phyloP scores from a whole-genome alignment of 1,284 basidiomycete species.

The Peniophora sp. region DNA sequence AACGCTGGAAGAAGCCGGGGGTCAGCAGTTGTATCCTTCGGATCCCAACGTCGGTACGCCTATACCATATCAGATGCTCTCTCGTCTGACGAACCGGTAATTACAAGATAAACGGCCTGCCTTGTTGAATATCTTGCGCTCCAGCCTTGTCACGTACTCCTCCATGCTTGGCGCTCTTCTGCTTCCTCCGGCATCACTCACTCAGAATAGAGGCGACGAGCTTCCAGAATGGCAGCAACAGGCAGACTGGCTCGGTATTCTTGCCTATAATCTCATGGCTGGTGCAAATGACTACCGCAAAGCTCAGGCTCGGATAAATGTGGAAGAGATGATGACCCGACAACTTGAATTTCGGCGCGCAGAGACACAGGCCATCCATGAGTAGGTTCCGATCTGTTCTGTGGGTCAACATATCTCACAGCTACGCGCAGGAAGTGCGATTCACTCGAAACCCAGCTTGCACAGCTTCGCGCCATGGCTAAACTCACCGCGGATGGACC shows the following conservation, averaged over 20 bases:
- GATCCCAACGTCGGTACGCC: slow-evolving; percentile 56
- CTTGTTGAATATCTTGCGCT: slow-evolving; percentile 54
- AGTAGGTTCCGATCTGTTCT: slow-evolving; percentile 31
- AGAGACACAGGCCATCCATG: slow-evolving; percentile 57
- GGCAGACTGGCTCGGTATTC: slow-evolving; percentile 66
- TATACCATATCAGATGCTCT: neutral
- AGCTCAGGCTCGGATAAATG: slow-evolving; percentile 66
- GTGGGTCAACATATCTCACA: neutral
- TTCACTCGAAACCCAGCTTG: slow-evolving; percentile 51
- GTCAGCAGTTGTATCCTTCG: slow-evolving; percentile 63
- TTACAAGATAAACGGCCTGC: slow-evolving; percentile 63
- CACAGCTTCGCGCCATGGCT: slow-evolving; percentile 38
- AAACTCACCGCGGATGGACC: slow-evolving; percentile 8
- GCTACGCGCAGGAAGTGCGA: slow-evolving; percentile 56
- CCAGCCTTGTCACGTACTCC: slow-evolving; percentile 66
- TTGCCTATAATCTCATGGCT: slow-evolving; percentile 76
- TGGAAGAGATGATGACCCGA: slow-evolving; percentile 69
- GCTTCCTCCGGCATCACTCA: slow-evolving; percentile 44
- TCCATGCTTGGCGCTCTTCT: slow-evolving; percentile 54
- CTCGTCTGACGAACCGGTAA: neutral
- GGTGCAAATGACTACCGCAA: slow-evolving; percentile 77
- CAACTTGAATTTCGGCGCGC: slow-evolving; percentile 62
- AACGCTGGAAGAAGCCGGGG: slow-evolving; percentile 62
- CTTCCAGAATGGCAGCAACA: slow-evolving; percentile 64
- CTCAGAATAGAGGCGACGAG: slow-evolving; percentile 9